A percentile compares a stretch with the other conserved stretches of the same genome.
phyloP scores from a whole-genome alignment of 163 green algal genomes.

The Chlamydomonas reinhardtii region DNA sequence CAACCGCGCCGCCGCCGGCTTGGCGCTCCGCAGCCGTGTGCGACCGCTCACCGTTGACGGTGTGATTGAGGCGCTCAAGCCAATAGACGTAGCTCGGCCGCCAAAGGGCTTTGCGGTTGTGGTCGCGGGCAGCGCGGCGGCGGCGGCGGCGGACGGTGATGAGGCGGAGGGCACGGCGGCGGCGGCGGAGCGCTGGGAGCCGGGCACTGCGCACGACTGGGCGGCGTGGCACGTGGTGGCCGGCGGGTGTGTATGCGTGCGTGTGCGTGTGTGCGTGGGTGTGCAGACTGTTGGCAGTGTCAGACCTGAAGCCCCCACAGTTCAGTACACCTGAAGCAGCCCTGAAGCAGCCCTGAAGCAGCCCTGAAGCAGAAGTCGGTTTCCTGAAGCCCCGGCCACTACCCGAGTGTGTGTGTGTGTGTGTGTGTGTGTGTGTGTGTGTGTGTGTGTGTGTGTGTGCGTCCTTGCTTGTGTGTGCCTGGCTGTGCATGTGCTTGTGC shows the following conservation, averaged over 20 bases:
- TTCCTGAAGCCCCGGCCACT: too few relatives aligned
- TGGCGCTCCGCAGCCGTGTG: neutral
- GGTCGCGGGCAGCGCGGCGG: neutral
- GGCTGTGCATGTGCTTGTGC: too few relatives aligned
- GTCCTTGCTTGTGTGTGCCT: too few relatives aligned
- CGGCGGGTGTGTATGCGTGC: neutral
- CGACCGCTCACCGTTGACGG: slow-evolving; percentile 3
- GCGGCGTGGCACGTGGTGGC: neutral
- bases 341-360: too few relatives aligned
- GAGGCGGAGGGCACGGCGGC: neutral
- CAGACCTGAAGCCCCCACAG: too few relatives aligned
- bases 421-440: too few relatives aligned
- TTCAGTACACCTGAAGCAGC: too few relatives aligned
- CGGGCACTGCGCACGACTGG: neutral
- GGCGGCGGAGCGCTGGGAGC: neutral
- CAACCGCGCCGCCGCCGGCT: slow-evolving; percentile 15
- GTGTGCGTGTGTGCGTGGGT: neutral
- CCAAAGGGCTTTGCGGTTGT: neutral
- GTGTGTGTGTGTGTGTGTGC: too few relatives aligned
- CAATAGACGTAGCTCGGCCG: neutral
- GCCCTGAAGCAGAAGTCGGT: too few relatives aligned
- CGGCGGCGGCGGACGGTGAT: neutral
- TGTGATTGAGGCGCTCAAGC: neutral
- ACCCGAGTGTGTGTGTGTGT: too few relatives aligned
- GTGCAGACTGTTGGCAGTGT: too few relatives aligned